These are phyloP conservation scores for Proliferodiscus dingleyae DNA, from an alignment of 2,329 filamentous ascomycete genomes.

Conservation along the genomic window DNA sequence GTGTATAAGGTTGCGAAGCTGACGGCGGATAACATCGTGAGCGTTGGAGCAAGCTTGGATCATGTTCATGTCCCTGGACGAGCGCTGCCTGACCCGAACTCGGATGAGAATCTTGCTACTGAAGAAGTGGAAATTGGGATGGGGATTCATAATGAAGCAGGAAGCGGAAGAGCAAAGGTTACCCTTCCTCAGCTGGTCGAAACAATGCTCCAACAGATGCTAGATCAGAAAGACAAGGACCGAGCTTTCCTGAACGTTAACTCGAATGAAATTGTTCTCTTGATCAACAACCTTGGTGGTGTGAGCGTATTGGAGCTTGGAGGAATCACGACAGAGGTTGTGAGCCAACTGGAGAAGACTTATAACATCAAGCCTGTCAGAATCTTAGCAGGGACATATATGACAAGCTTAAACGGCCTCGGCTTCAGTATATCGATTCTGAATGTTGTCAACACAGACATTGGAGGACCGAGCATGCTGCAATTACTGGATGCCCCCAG, in stretches of 20 bases:
- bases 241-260: slow-evolving; percentile 56
- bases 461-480: slow-evolving; percentile 46
- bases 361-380: slow-evolving; percentile 58
- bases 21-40: slow-evolving; percentile 71
- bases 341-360: slow-evolving; percentile 51
- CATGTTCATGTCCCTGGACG: slow-evolving; percentile 93
- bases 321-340: slow-evolving; percentile 62
- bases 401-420: slow-evolving; percentile 67
- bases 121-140: slow-evolving; percentile 63
- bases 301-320: slow-evolving; percentile 63
- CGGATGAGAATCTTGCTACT: slow-evolving; percentile 50
- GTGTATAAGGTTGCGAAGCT: slow-evolving; percentile 68
- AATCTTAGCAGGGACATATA: slow-evolving; percentile 62
- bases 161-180: slow-evolving; percentile 46
- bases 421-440: slow-evolving; percentile 67
- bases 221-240: slow-evolving; percentile 58
- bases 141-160: slow-evolving; percentile 67
- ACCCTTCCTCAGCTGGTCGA: slow-evolving; percentile 46
- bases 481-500: slow-evolving; percentile 63
- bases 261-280: slow-evolving; percentile 56
- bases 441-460: slow-evolving; percentile 51
- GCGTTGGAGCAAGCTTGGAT: slow-evolving; percentile 77
- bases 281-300: slow-evolving; percentile 67
- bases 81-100: slow-evolving; percentile 45
- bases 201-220: slow-evolving; percentile 60